Conservation (phyloP, 1,284 basidiomycete species). For the Marasmius oreades region DNA sequence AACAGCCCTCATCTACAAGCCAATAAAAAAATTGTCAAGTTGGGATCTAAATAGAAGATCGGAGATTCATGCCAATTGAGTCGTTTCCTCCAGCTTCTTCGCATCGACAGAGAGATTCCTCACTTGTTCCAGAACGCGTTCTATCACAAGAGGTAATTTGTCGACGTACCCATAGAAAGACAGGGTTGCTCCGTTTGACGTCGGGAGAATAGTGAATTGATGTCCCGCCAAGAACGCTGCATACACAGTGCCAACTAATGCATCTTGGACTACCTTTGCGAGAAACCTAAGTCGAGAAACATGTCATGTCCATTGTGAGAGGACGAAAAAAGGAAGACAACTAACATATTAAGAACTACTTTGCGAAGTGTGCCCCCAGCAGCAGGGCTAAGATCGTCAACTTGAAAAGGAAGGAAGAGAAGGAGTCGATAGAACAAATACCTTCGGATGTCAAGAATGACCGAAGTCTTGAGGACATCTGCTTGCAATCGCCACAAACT, state of each 20-base stretch:
- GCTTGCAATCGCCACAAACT: background rate
- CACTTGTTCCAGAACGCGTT: slow-evolving; percentile 16
- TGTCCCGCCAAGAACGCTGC: slow-evolving; percentile 67
- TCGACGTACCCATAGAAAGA: slow-evolving; percentile 63
- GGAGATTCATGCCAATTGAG: background rate
- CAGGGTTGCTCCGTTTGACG: slow-evolving; percentile 40
- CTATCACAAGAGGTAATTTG: slow-evolving; percentile 54
- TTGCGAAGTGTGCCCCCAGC: background rate
- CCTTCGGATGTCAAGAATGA: slow-evolving; percentile 1
- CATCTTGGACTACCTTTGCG: background rate
- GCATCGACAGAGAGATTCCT: background rate
- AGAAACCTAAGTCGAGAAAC: background rate
- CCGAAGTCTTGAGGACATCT: slow-evolving; percentile 1
- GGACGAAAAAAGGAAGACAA: background rate
- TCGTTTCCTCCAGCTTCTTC: slow-evolving; percentile 4
- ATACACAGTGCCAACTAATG: slow-evolving; percentile 42
- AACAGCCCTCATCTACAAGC: slow-evolving; percentile 1
- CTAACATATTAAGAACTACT: background rate
- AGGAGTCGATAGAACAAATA: background rate
- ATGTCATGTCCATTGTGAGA: background rate
- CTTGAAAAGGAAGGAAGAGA: background rate
- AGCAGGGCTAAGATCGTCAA: background rate
- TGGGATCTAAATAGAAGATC: background rate
- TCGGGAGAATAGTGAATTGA: slow-evolving; percentile 46
- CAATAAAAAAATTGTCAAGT: background rate